Evolutionary conservation across 2,329 filamentous ascomycete genomes (phyloP), one percentile per base, ranked within the genome.

Genomic region (Colletotrichum plurivorum): DNA sequence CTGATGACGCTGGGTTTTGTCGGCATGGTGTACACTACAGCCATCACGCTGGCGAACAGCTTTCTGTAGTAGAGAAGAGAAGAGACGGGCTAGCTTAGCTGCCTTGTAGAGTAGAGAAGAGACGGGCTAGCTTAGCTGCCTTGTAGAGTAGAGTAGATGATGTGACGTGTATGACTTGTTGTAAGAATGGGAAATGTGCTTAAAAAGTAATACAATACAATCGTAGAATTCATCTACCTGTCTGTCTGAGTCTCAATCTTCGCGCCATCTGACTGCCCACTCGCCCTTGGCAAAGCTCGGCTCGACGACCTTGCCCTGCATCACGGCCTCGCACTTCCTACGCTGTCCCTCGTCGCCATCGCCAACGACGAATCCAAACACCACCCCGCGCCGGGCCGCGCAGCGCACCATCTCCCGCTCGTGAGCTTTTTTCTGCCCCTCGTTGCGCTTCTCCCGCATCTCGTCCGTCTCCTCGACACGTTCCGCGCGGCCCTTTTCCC

Each of bases 21-120:
- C 9, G 90, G 90, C 13, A 94, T 94, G 91, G 81, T 91, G 0
- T 94, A 92, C 75, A 93, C 92, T 0, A 93, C 91, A 0, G 76
- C 81, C 15, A 86, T 94, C 54, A 93, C 91, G 1, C 70, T 91
- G 53, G 71, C 75, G 45, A 80, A 78, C 62, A 83, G 82, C 70
- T 84, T 84, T 49, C 63, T 79, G 57, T 72, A 70, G n/a, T 18
- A 25, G 18, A 39, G 18, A 36, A 18, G 8, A 48, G 41, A 55
- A 56, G 18, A 16, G 13, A 18, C 27, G 43, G 27, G 15, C n/a
- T 20, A 8, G 46, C 1, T 46, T 46, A 46, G 16, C 31, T 10
- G 8, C 31, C 31, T 12, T 36, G 31, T 36, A 36, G 31, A 36
- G 31, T 36, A 46, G 5, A 25, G 46, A 56, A 56, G 18, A 16